These are phyloP conservation scores for Hymenoscyphus fructigenus DNA, from an alignment of 2,329 filamentous ascomycete species.

Conservation along the genomic window DNA sequence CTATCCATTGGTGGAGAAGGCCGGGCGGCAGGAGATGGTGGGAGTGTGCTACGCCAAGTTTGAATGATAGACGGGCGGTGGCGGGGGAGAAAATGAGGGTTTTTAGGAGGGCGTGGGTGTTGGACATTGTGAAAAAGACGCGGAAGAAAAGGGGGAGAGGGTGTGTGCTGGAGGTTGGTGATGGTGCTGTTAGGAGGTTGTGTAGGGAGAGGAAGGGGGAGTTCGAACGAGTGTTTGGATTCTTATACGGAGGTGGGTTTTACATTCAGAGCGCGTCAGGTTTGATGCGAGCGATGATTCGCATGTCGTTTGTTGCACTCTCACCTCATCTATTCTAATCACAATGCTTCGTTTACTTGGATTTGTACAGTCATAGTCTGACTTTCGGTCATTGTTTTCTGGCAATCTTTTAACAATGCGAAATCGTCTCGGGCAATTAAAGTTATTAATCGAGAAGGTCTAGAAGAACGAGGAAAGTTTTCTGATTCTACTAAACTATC, in stretches of 20 bases:
- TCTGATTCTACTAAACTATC: no score
- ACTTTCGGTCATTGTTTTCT: no score
- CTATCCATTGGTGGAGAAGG: background rate
- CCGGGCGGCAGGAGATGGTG: slow-evolving; percentile 9
- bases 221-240: background rate
- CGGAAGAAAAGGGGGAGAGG: background rate
- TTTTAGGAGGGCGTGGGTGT: background rate
- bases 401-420: no score
- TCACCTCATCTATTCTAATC: background rate
- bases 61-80: slow-evolving; percentile 1
- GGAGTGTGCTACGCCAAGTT: slow-evolving; percentile 8
- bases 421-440: no score
- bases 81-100: background rate
- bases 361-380: no score
- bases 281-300: background rate
- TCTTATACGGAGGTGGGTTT: background rate
- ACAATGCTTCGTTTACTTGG: background rate
- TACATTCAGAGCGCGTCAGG: background rate
- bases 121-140: background rate
- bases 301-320: background rate
- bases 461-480: no score
- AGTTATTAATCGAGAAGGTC: no score
- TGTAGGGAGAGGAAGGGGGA: background rate
- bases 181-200: background rate
- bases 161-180: background rate